A percentile compares a stretch with the other conserved stretches of the same genome.
phyloP scores from a whole-genome alignment of 169 alveolate species.

The Cryptosporidium viatorum region DNA sequence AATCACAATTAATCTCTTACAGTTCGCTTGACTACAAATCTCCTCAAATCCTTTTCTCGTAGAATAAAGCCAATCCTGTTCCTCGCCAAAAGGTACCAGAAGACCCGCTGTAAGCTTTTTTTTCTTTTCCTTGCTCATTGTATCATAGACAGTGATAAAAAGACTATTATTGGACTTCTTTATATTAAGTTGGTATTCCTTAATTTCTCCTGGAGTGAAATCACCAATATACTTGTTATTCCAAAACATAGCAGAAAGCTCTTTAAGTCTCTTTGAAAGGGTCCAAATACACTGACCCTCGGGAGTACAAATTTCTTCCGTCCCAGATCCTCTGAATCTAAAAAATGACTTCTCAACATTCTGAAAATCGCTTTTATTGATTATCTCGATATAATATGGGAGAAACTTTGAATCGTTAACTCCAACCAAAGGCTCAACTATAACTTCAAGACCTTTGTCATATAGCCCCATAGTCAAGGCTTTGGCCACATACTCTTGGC shows the following conservation, averaged over 20 bases:
- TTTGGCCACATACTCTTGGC: conserved; percentile 63
- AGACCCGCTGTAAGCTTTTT: conserved; percentile 47
- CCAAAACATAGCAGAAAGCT: conserved; percentile 69
- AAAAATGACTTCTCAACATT: neutral
- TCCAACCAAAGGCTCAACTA: conserved; percentile 38
- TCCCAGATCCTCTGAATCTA: conserved; percentile 2
- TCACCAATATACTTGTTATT: conserved; percentile 29
- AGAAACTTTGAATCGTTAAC: conserved; percentile 39
- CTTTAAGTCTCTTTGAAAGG: conserved; percentile 34
- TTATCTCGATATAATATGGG: conserved; percentile 66
- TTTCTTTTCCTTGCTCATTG: neutral
- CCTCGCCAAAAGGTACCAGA: conserved; percentile 64
- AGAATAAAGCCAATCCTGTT: conserved; percentile 60
- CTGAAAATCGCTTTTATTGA: neutral
- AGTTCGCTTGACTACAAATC: conserved; percentile 22
- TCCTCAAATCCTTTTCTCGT: conserved; percentile 63
- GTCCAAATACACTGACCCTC: conserved; percentile 32
- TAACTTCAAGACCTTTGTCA: neutral
- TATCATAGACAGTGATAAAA: conserved; percentile 36
- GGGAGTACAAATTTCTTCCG: neutral
- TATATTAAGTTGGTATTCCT: conserved; percentile 21
- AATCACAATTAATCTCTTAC: conserved; percentile 56
- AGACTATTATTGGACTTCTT: conserved; percentile 3
- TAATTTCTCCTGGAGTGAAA: conserved; percentile 45
- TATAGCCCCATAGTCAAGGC: conserved; percentile 11